Conservation (phyloP, 768 basidiomycete genomes). For the Mrakia gelida region DNA sequence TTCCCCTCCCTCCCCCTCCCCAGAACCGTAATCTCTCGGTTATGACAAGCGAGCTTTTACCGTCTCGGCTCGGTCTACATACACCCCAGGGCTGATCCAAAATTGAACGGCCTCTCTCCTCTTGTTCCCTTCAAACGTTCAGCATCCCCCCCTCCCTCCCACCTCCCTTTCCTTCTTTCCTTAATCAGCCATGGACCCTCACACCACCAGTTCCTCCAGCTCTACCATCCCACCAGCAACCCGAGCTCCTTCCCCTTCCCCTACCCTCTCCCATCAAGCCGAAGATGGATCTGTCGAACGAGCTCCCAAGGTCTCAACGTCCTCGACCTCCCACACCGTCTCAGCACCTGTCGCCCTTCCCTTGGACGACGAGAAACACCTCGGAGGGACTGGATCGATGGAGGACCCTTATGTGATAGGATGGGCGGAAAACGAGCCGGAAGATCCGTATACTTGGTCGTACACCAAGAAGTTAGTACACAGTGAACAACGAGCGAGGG, state of each 20-base stretch:
- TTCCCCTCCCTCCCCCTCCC: no score
- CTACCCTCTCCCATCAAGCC: neutral
- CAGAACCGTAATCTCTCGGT: no score
- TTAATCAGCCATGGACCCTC: neutral
- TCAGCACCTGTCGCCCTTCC: no score
- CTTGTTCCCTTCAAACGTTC: no score
- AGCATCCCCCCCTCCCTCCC: no score
- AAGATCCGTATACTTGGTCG: slow-evolving; percentile 28
- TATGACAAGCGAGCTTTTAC: no score
- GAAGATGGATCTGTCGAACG: neutral
- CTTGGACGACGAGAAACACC: neutral
- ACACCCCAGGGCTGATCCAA: no score
- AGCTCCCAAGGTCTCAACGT: neutral
- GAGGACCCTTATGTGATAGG: slow-evolving; percentile 43
- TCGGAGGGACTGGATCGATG: slow-evolving; percentile 39
- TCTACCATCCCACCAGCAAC: neutral
- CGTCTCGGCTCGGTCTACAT: no score
- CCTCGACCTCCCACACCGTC: no score
- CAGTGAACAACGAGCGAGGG: neutral
- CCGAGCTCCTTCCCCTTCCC: neutral
- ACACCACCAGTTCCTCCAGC: neutral
- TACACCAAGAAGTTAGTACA: slow-evolving; percentile 2
- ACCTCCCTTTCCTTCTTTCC: neutral
- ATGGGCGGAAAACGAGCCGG: slow-evolving; percentile 37
- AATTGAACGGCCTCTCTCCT: no score